Evolutionary conservation across 2,329 filamentous ascomycete genomes (phyloP), one percentile per base, ranked within the genome.

Genomic region (Phyllosticta capitalensis): DNA sequence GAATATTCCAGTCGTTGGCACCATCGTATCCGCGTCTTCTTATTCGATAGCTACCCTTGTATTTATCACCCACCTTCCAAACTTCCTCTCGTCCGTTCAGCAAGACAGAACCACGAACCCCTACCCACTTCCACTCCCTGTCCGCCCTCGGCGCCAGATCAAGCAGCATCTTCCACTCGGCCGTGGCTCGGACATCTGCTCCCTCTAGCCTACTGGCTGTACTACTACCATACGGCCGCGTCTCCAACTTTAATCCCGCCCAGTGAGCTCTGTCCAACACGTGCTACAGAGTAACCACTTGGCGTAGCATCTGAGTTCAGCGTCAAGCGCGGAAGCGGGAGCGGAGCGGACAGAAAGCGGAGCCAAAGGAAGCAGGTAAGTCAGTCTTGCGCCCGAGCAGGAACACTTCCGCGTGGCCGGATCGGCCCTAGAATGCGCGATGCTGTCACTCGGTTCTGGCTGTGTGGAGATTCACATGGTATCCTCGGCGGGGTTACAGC

Each of bases 381-480:
- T 45, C 38, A 45, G 38, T 45, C 38, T 45, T n/a, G 38, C 38
- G 17, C n/a, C 38, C 38, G 38, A 45, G n/a, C 6, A 45, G 38
- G 38, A 45, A 45, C 38, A 45, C 14, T 45, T 45, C 38, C 38
- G 38, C n/a, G 38, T 45, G 38, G 38, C 38, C 38, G 38, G 38
- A 45, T 45, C 38, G 38, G 38, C 38, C 30, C 14, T n/a, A 45
- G 38, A 12, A 45, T 45, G 38, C 38, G 38, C 38, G 17, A 45
- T 45, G 14, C 38, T 45, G 38, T 45, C 38, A 45, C 38, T 45
- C 17, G 38, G 38, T 45, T 45, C 38, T 53, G 62, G 62, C 63
- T 64, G 63, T 65, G 64, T 63, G 62, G 60, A 62, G 65, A 66
- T 71, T 70, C 70, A 72, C 71, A 72, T 72, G 70, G 65, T 22